Evolutionary conservation across 352 stramenopile species (phyloP).

Genomic region (Phytophthora parvispora): DNA sequence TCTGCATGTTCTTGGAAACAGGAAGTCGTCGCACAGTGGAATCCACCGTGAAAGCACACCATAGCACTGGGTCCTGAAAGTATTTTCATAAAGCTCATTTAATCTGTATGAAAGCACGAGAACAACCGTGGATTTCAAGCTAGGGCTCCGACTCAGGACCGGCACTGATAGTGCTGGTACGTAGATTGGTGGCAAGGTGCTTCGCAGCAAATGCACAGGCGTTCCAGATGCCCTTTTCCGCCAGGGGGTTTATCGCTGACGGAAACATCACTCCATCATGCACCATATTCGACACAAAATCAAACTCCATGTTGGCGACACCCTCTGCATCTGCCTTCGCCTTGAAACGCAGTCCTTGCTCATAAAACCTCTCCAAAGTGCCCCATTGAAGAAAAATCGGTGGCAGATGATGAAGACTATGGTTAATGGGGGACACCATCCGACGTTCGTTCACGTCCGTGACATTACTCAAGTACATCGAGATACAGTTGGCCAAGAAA

Average conservation of each 20-base stretch:
- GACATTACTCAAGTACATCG: slow-evolving; percentile 7
- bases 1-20: too few relatives aligned
- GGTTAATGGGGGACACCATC: slow-evolving; percentile 19
- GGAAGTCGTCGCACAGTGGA: too few relatives aligned
- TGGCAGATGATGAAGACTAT: slow-evolving; percentile 7
- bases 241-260: background rate
- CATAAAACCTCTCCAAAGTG: slow-evolving; percentile 4
- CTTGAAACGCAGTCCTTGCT: slow-evolving; percentile 19
- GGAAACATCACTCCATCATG: slow-evolving; percentile 29
- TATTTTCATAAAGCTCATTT: too few relatives aligned
- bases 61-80: too few relatives aligned
- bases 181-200: slow-evolving; percentile 18
- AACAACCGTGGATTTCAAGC: too few relatives aligned
- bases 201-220: slow-evolving; percentile 28
- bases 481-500: slow-evolving; percentile 7
- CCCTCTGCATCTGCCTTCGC: slow-evolving; percentile 13
- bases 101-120: too few relatives aligned
- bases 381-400: slow-evolving; percentile 22
- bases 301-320: slow-evolving; percentile 24
- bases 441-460: slow-evolving; percentile 17
- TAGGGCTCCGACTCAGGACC: too few relatives aligned
- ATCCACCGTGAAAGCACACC: too few relatives aligned
- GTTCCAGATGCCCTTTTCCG: slow-evolving; percentile 10
- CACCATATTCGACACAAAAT: slow-evolving; percentile 20
- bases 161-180: background rate